A percentile compares a stretch with the other conserved stretches of the same genome.
Conservation (phyloP, 2,329 filamentous ascomycete genomes). For the Fusarium virguliforme region DNA sequence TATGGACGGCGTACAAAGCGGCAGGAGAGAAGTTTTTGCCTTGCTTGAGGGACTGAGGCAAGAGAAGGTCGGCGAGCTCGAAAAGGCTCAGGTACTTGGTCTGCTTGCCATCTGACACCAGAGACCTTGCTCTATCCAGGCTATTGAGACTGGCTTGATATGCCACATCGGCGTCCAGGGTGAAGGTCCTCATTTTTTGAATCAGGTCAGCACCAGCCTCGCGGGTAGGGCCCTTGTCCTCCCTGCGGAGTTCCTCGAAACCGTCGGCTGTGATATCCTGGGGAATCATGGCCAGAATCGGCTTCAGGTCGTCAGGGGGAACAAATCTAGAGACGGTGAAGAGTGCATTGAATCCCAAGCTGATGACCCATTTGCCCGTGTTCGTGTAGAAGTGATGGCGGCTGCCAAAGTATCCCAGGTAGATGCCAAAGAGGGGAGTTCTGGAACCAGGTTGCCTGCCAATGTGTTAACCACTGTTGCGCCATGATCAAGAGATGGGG, state of each 20-base stretch:
- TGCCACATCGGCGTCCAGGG: conserved; percentile 59
- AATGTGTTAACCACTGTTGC: conserved; percentile 30
- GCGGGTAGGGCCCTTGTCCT: conserved; percentile 63
- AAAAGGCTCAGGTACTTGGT: conserved; percentile 66
- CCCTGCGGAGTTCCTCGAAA: conserved; percentile 53
- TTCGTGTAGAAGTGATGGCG: conserved; percentile 70
- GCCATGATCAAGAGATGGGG: background rate
- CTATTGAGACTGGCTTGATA: conserved; percentile 65
- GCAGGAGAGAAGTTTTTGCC: conserved; percentile 61
- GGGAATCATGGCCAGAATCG: conserved; percentile 56
- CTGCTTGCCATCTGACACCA: conserved; percentile 58
- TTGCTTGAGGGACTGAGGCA: conserved; percentile 57
- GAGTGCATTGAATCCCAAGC: conserved; percentile 60
- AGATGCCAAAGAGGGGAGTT: conserved; percentile 67
- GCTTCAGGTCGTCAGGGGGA: conserved; percentile 59
- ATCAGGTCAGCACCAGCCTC: conserved; percentile 62
- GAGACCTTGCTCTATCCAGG: conserved; percentile 63
- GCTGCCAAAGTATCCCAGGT: conserved; percentile 67
- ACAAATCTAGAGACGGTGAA: conserved; percentile 69
- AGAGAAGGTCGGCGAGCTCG: conserved; percentile 65
- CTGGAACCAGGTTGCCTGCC: conserved; percentile 57
- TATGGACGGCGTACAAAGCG: conserved; percentile 79
- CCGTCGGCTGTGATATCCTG: conserved; percentile 49
- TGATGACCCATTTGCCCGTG: conserved; percentile 67
- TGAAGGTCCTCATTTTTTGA: conserved; percentile 65